Conservation (phyloP, 2,329 filamentous ascomycete species). For the Colletotrichum sp. region DNA sequence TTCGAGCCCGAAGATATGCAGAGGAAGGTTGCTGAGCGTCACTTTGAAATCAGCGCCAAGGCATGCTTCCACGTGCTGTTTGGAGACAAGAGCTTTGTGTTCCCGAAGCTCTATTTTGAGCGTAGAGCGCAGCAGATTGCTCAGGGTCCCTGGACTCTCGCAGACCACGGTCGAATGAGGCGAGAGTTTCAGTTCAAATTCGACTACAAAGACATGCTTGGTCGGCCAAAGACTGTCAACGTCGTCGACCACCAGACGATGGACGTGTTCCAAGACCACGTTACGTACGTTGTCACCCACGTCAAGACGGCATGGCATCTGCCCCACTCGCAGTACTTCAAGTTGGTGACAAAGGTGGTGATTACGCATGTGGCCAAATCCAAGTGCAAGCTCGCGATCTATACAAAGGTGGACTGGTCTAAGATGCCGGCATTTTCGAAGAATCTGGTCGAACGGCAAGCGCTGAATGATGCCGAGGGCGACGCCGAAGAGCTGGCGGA, state of each 20-base stretch:
- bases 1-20: slow-evolving; percentile 87
- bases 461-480: slow-evolving; percentile 74
- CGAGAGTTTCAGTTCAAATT: slow-evolving; percentile 85
- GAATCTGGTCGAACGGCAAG: slow-evolving; percentile 70
- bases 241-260: slow-evolving; percentile 87
- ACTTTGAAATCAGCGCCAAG: slow-evolving; percentile 92
- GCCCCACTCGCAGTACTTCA: slow-evolving; percentile 79
- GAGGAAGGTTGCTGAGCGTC: slow-evolving; percentile 74
- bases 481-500: slow-evolving; percentile 79
- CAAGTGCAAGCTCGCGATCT: slow-evolving; percentile 89
- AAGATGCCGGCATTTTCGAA: slow-evolving; percentile 67
- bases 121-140: slow-evolving; percentile 79
- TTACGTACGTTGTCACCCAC: slow-evolving; percentile 69
- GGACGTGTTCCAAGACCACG: slow-evolving; percentile 80
- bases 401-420: slow-evolving; percentile 87
- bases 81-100: slow-evolving; percentile 94
- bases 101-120: slow-evolving; percentile 89
- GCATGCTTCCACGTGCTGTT: slow-evolving; percentile 96
- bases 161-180: slow-evolving; percentile 73
- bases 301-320: slow-evolving; percentile 79
- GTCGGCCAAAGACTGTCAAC: slow-evolving; percentile 62
- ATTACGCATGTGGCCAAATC: slow-evolving; percentile 94
- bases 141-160: slow-evolving; percentile 82
- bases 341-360: slow-evolving; percentile 86
- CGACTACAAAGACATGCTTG: slow-evolving; percentile 68